These are phyloP conservation scores for Lupinus albus DNA, from an alignment of 306 rosid genomes.

Conservation along the genomic window DNA sequence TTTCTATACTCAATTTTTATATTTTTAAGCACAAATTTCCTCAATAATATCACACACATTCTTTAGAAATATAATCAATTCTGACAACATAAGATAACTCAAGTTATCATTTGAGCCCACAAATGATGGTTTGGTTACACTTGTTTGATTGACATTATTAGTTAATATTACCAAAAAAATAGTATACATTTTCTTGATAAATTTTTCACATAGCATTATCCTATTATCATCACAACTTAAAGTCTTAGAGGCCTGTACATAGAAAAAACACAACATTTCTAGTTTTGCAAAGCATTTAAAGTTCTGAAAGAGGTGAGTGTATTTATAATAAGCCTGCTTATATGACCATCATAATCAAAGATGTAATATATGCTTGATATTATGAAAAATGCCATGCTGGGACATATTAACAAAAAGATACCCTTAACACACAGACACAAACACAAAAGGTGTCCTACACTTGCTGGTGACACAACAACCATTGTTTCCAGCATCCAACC, in stretches of 20 bases:
- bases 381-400: not conserved
- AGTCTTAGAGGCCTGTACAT: not conserved
- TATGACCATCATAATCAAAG: slow-evolving; percentile 26
- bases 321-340: slow-evolving; percentile 38
- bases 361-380: slow-evolving; percentile 30
- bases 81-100: not conserved
- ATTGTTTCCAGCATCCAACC: slow-evolving; percentile 56
- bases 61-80: too few relatives aligned
- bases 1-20: too few relatives aligned
- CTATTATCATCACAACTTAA: slow-evolving; percentile 5
- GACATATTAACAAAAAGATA: slow-evolving; percentile 35
- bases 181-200: too few relatives aligned
- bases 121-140: not conserved
- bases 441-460: slow-evolving; percentile 30
- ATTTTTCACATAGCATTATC: not conserved
- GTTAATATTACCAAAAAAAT: not conserved
- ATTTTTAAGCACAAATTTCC: too few relatives aligned
- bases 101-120: not conserved
- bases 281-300: slow-evolving; percentile 40
- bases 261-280: slow-evolving; percentile 28
- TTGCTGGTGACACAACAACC: slow-evolving; percentile 47
- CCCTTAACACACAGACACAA: slow-evolving; percentile 31
- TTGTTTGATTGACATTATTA: not conserved
- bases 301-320: slow-evolving; percentile 39
- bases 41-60: too few relatives aligned